Base-by-base conservation (phyloP, 768 basidiomycete genomes). In the Agaricus blazei region DNA sequence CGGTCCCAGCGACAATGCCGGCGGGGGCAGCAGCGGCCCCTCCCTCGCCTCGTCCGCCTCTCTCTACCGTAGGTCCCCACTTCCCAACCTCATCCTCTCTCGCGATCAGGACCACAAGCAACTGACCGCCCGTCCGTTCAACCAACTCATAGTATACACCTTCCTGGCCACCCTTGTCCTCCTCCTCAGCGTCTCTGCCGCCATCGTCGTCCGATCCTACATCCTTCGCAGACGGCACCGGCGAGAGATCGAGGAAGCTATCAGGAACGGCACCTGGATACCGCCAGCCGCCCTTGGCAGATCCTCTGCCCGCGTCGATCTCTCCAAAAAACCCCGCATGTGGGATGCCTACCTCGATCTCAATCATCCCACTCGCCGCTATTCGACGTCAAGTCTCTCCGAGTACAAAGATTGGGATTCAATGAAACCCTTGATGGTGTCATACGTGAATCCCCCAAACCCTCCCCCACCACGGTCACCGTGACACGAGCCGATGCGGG, bases 131-230 rank as follows among this genome's bases (percentile, higher is more conserved):
- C 54, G 48, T 43, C 48, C 43, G 38, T 50, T 56, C 41, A 56
- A 52, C 42, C 48, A 50, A 36, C 49, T 56, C 42, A 42, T 62
- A 77, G 75, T 77, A 24, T 77, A 77, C 61, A 77, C 78, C 4
- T 78, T 80, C 58, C 74, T 81, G 48, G 85, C 86, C 2, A 87
- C 87, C 2, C 78, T 88, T 49, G 77, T 87, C 57, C 79, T 87
- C 23, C 78, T 88, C 19, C 76, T 88, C 24, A 73, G 75, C 40
- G 80, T 88, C n/a, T 85, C 84, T 8, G 79, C 79, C 2, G 83
- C 83, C 11, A 85, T 88, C 63, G 78, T 88, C 57, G 60, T 80
- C 45, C 83, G 87, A 36, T 86, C 84, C 23, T 75, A 86, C 56
- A 58, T 87, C 40, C 73, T 87, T n/a, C 77, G 87, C 2, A 69